Base-by-base conservation (phyloP, 352 stramenopile genomes). In the Globisporangium carolinianum region DNA sequence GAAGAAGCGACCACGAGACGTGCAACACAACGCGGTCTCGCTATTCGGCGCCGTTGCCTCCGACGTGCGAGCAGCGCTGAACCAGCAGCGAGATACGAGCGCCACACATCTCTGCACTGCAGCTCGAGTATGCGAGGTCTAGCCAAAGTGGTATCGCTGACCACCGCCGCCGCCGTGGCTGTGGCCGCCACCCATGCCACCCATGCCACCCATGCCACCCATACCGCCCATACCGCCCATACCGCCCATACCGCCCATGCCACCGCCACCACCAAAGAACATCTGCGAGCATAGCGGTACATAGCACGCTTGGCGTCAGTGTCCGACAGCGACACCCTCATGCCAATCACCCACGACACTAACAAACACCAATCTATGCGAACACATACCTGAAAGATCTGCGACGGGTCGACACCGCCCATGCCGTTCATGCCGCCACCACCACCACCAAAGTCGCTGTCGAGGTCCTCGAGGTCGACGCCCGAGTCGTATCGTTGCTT, bases 401-500 rank as follows among this genome's bases (percentile, higher is more conserved):
- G 80, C 17, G 79, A 88, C 4, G 83, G 83, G 48, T 93, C 80
- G 14, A 93, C 80, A 36, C 88, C 89, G 35, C 76, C 74, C 79
- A 91, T 91, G 46, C 75, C 77, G 62, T 85, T 83, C 53, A 78
- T 78, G 14, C 68, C 66, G 60, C 78, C 80, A 50, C 82, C 79
- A 46, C 83, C 83, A 10, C 69, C 70, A 41, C 76, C 79, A 66
- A 87, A 89, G 71, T 91, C 87, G 60, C 85, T 94, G 59, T 97
- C 91, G 35, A 98, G 73, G 59, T 98, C 91, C 65, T 98, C 90
- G n/a, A 97, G 66, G 60, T 98, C 89, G 54, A 97, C 85, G 18
- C 94, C 94, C 5, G 84, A 87, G 79, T 99, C 96, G 74, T 99
- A 99, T 45, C 93, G 83, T 58, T 85, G 70, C 62, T 95, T 86